Evolutionary conservation across 306 rosid genomes (phyloP).

Genomic region (Sindora glabra): DNA sequence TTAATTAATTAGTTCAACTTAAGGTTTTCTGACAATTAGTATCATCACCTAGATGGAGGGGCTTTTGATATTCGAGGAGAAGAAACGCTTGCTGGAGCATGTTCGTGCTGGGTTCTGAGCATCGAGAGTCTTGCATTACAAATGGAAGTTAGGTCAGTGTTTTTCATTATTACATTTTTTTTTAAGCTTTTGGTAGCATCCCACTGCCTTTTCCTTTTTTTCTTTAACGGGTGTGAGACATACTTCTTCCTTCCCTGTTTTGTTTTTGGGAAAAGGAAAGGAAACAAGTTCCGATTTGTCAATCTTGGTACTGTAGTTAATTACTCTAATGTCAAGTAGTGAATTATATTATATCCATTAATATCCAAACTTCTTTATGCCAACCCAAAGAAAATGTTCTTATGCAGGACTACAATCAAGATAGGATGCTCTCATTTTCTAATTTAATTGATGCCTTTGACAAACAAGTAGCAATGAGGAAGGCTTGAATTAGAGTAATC

Average conservation of each 20-base stretch:
- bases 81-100: conserved; percentile 30
- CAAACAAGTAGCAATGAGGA: conserved; percentile 61
- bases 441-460: conserved; percentile 82
- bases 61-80: conserved; percentile 34
- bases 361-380: background rate
- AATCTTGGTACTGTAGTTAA: no score
- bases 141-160: conserved; percentile 49
- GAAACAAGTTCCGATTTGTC: conserved; percentile 1
- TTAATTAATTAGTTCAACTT: background rate
- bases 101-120: conserved; percentile 42
- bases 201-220: no score
- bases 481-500: conserved; percentile 42
- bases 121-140: conserved; percentile 33
- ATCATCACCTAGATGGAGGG: conserved; percentile 47
- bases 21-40: no score
- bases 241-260: background rate
- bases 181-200: no score
- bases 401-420: conserved; percentile 79
- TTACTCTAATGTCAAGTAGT: background rate
- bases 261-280: background rate
- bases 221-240: background rate
- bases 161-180: background rate
- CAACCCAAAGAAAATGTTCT: conserved; percentile 19
- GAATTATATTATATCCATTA: background rate
- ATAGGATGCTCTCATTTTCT: conserved; percentile 72